Evolutionary conservation across 116 monocot species (phyloP).

Genomic region (Phalaenopsis hybrid): DNA sequence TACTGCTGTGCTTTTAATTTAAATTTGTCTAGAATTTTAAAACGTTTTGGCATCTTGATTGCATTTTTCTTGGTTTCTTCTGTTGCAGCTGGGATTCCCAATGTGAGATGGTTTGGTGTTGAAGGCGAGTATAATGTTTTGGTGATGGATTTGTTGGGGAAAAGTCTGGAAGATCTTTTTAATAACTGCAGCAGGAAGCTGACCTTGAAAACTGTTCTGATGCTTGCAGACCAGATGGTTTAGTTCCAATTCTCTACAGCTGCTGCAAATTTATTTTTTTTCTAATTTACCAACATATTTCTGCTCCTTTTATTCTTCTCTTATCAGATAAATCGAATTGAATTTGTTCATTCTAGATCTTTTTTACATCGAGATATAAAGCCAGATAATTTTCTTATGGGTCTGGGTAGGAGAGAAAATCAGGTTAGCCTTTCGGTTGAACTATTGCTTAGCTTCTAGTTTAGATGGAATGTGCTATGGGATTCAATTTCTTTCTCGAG

Average conservation of each 20-base stretch:
- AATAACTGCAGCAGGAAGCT: conserved; percentile 86
- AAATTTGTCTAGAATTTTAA: neutral
- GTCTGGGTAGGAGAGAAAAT: conserved; percentile 79
- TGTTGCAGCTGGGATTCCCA: conserved; percentile 73
- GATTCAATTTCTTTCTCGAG: neutral
- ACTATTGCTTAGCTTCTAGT: neutral
- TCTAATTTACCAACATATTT: neutral
- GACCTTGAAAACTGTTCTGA: conserved; percentile 88
- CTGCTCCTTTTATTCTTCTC: neutral
- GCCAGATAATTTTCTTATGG: conserved; percentile 97
- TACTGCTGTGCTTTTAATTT: conserved; percentile 8
- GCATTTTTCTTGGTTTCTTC: neutral
- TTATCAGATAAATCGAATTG: conserved; percentile 70
- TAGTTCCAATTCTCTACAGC: neutral
- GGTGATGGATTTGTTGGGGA: conserved; percentile 86
- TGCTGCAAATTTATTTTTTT: neutral
- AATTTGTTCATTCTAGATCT: conserved; percentile 77
- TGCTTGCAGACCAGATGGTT: conserved; percentile 98
- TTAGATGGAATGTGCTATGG: neutral
- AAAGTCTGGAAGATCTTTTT: conserved; percentile 92
- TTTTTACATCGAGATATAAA: conserved; percentile 95
- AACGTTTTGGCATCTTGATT: neutral
- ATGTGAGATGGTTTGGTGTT: conserved; percentile 87
- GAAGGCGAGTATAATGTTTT: conserved; percentile 96
- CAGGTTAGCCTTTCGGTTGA: conserved; percentile 31